Base-by-base conservation (phyloP, 345 rosid genomes). In the Physaria fendleri region DNA sequence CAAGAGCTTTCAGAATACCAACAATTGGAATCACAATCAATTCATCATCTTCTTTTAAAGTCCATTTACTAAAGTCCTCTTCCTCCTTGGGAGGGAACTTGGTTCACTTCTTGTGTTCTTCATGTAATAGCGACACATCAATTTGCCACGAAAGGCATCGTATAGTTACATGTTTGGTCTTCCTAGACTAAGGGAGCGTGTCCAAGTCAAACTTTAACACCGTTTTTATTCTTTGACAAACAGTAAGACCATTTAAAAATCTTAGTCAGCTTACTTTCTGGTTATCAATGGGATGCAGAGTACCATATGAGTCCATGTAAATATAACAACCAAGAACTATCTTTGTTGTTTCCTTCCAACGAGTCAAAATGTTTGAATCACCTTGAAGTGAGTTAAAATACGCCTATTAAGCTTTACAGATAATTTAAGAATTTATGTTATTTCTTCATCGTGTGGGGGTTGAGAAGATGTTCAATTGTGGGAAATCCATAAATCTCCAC, bases 331-430 rank as follows among this genome's bases (percentile, higher is more conserved):
- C 81, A 49, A 94, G 78, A 65, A 94, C 83, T 24, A 94, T 81
- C 83, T 94, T 97, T 15, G 99, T 96, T 38, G 99, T 97, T 65
- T 97, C 99, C 71, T 94, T 94, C 99, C 99, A 94, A 10, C 90
- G 93, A 66, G 90, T 69, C 66, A 72, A 78, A 58, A 90, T 93
- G 67, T 79, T 81, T 56, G 90, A 82, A 66, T 88, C 83, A 59
- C 70, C 62, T 96, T 85, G 84, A 66, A 56, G 28, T 39, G 33
- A 46, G 24, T 70, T 23, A 24, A 22, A 1, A 30, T n/a, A 38
- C 16, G 2, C 42, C 7, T 54, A 8, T 43, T 68, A 32, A 59
- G 56, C 67, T 51, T 50, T 45, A 29, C 28, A 6, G 27, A 23
- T n/a, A 15, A 37, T 6, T 39, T 48, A 22, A 41, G 21, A 35